Evolutionary conservation across 345 rosid genomes (phyloP), one percentile per base, ranked within the genome.

Genomic region (Lepidium africanum): DNA sequence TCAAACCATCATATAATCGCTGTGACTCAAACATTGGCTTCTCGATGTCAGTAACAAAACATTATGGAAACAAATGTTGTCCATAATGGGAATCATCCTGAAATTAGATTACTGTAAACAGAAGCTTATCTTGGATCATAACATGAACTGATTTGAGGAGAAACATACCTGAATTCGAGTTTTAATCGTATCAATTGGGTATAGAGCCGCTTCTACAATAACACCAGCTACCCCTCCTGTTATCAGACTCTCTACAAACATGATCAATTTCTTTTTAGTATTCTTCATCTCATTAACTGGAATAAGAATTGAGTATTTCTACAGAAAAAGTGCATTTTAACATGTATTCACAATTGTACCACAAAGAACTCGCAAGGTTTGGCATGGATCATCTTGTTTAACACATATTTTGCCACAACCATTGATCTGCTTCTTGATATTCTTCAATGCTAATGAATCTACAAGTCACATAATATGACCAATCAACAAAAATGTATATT

Each of bases 101-200:
- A 49, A 12, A 15, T 9, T 11, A 59, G 4, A 40, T n/a, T 14
- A 30, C 10, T 0, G 39, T 13, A 32, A 42, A 33, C 23, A 16
- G n/a, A n/a, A 65, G 14, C 51, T 40, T 38, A 13, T 12, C 9
- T 39, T 7, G 33, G 66, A 40, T 19, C 54, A 10, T 16, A 51
- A 51, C 23, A 33, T 39, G 12, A 2, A 54, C 0, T 17, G 9
- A 49, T 4, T 23, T 9, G 7, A 19, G 16, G 32, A 57, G 42
- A 56, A 70, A 67, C 1, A n/a, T 51, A 80, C 97, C 82, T 91
- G 97, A 1, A 91, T 76, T 57, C 96, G 78, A 59, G 97, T 91
- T 79, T 87, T 91, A 55, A 89, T 84, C 2, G 97, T 91, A 81
- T 91, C 97, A 66, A 91, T 80, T 41, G 97, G 96, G 74, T 91